A percentile compares a stretch with the other conserved stretches of the same genome.
phyloP scores from a whole-genome alignment of 2,329 filamentous ascomycete species.

The Paramyrothecium sp. region DNA sequence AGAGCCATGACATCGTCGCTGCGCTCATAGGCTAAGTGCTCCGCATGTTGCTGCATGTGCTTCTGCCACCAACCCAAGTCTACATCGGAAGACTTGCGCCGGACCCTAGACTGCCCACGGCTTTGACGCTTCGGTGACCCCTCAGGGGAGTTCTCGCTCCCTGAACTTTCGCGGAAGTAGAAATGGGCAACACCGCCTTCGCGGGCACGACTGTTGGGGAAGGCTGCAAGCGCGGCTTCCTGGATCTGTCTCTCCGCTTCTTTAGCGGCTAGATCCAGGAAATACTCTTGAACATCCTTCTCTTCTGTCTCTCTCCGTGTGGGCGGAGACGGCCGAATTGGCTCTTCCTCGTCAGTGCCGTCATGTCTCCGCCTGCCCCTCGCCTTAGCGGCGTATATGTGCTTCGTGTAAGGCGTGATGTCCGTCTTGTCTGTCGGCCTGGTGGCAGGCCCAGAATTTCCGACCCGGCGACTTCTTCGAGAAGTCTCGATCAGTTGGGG shows the following conservation, averaged over 20 bases:
- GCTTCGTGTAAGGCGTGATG: conserved; percentile 62
- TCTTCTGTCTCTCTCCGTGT: conserved; percentile 69
- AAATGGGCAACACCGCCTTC: conserved; percentile 73
- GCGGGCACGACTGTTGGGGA: conserved; percentile 68
- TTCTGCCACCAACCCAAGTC: conserved; percentile 72
- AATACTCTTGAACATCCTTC: conserved; percentile 71
- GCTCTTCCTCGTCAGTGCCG: conserved; percentile 23
- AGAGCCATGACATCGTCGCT: conserved; percentile 21
- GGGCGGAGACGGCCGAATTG: conserved; percentile 31
- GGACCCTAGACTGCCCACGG: conserved; percentile 23
- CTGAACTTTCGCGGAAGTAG: conserved; percentile 62
- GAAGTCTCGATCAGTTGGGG: conserved; percentile 83
- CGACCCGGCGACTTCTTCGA: conserved; percentile 65
- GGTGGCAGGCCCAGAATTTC: conserved; percentile 62
- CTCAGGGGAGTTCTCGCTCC: conserved; percentile 48
- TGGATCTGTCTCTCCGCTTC: conserved; percentile 78
- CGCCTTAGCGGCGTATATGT: conserved; percentile 50
- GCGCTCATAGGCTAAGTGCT: conserved; percentile 55
- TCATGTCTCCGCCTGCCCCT: conserved; percentile 33
- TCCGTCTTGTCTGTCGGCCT: conserved; percentile 70
- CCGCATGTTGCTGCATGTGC: conserved; percentile 77
- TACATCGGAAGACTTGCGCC: conserved; percentile 62
- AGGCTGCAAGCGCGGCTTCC: conserved; percentile 73
- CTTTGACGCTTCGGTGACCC: conserved; percentile 22
- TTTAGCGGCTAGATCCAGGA: conserved; percentile 76